phyloP scores from a whole-genome alignment of 129 eudicot species.

The Dittrichia graveolens region DNA sequence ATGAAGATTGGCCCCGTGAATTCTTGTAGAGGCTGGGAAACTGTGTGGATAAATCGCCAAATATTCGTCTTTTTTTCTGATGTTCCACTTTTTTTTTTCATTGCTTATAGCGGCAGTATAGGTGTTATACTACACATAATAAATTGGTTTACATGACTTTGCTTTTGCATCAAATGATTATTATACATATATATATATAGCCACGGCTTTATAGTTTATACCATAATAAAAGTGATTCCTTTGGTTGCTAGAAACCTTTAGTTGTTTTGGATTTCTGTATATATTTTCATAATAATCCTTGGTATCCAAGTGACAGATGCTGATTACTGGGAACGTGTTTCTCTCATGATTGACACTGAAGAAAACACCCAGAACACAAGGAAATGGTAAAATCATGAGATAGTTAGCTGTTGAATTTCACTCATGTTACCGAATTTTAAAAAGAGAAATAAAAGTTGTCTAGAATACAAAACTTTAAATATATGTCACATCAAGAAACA shows the following conservation, averaged over 20 bases:
- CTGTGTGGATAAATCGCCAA: slow-evolving; percentile 6
- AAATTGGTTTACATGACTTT: not conserved
- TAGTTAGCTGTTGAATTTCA: too few relatives aligned
- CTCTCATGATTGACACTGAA: too few relatives aligned
- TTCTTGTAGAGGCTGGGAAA: slow-evolving; percentile 22
- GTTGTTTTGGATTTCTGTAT: not conserved
- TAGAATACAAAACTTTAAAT: not conserved
- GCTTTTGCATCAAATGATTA: slow-evolving; percentile 9
- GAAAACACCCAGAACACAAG: not conserved
- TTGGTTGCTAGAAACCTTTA: not conserved
- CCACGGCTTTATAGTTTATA: slow-evolving; percentile 28
- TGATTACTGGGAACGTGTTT: too few relatives aligned
- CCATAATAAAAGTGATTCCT: slow-evolving; percentile 20
- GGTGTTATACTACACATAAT: slow-evolving; percentile 28
- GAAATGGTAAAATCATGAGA: not conserved
- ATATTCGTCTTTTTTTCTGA: slow-evolving; percentile 7
- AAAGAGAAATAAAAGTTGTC: too few relatives aligned
- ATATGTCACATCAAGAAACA: slow-evolving; percentile 18
- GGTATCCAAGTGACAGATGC: too few relatives aligned
- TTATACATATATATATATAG: slow-evolving; percentile 1
- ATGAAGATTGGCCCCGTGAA: slow-evolving; percentile 11
- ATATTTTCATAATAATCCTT: not conserved
- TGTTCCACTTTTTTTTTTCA: not conserved
- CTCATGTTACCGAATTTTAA: too few relatives aligned
- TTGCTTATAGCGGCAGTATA: slow-evolving; percentile 28